Conservation (phyloP, 306 rosid species). For the Cicer yamashitae region DNA sequence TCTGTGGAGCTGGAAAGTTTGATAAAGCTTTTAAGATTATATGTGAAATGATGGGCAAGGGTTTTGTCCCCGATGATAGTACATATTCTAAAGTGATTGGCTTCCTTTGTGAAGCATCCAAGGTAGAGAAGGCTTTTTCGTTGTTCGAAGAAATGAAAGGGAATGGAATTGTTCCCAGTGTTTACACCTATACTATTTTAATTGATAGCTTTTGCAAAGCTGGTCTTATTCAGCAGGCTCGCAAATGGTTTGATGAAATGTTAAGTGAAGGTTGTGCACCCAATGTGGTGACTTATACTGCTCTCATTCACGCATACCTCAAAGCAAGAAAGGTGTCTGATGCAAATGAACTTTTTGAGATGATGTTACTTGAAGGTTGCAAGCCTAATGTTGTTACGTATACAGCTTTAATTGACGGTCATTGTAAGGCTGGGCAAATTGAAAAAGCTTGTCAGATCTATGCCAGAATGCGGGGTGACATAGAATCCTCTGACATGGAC, state of each 20-base stretch:
- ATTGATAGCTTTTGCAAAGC: slow-evolving; percentile 84
- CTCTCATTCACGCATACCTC: slow-evolving; percentile 83
- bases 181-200: slow-evolving; percentile 77
- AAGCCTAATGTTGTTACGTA: slow-evolving; percentile 76
- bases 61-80: slow-evolving; percentile 77
- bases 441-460: slow-evolving; percentile 83
- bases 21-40: slow-evolving; percentile 75
- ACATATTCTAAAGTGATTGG: slow-evolving; percentile 87
- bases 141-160: slow-evolving; percentile 81
- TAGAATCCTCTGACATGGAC: slow-evolving; percentile 64
- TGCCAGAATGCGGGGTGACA: slow-evolving; percentile 72
- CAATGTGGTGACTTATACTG: slow-evolving; percentile 85
- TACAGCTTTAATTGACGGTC: slow-evolving; percentile 87
- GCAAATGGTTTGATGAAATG: slow-evolving; percentile 83
- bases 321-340: slow-evolving; percentile 69
- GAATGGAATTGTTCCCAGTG: slow-evolving; percentile 77
- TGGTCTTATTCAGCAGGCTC: slow-evolving; percentile 83
- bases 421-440: slow-evolving; percentile 76
- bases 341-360: slow-evolving; percentile 78
- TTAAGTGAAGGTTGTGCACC: slow-evolving; percentile 71
- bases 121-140: slow-evolving; percentile 78
- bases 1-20: slow-evolving; percentile 75
- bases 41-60: slow-evolving; percentile 80
- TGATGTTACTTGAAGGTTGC: slow-evolving; percentile 75
- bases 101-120: slow-evolving; percentile 68